Evolutionary conservation across 164 flowering plant species (phyloP), one percentile per base, ranked within the genome.

Genomic region (Piper longum): DNA sequence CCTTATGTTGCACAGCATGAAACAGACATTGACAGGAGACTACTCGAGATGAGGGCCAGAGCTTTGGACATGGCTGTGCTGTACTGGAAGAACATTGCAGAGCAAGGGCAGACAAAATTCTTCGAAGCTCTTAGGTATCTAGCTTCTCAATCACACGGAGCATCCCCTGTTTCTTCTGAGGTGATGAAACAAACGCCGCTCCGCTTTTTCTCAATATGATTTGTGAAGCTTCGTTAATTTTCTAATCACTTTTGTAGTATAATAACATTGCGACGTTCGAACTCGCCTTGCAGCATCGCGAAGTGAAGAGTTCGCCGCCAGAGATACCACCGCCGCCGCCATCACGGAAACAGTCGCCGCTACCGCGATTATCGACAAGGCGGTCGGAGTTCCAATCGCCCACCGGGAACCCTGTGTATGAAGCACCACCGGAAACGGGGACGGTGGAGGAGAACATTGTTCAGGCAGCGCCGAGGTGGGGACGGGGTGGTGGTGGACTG

Each of bases 1-100:
- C 95, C 98, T 0, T 77, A 64, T 40, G 67, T 91, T 0, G n/a
- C 79, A 1, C 75, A 52, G 60, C 82, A 84, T 55, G 92, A 89
- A 72, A 69, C 79, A 12, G 86, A 80, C n/a, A 82, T 91, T 2
- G 96, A 91, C 7, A 61, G 73, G 62, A 83, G 78, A 64, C 19
- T 91, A 43, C 48, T 45, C 52, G 87, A 82, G 61, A 57, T 74
- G 67, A 78, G 78, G 60, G 78, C 74, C 2, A 79, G 79, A 65
- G 83, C 79, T 5, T 83, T 83, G 91, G 83, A 84, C 66, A 68
- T 87, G 64, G 82, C 77, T 12, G 60, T 78, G 19, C 76, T 74
- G 62, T 79, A 83, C 57, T 80, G 72, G 79, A 73, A 86, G 26
- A 78, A 83, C 67, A 79, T 80, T 66, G 66, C 87, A 0, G 61